A percentile compares a stretch with the other conserved stretches of the same genome.
Evolutionary conservation across 176 grass and related monocot species (phyloP).

Genomic region (Zoysia pacifica): DNA sequence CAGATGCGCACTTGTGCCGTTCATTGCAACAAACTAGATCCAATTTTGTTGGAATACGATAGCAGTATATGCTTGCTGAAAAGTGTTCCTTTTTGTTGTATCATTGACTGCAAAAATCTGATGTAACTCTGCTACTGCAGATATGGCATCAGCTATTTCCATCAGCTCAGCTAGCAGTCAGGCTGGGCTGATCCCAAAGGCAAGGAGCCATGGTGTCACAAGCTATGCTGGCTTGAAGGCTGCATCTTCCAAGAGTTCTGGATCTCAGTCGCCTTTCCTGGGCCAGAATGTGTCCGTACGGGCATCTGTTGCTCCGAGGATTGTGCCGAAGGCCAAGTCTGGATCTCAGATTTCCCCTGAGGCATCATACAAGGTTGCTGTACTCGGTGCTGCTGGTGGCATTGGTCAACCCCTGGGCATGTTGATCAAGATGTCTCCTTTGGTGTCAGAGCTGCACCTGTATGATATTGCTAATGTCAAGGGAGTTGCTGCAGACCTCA

Average conservation of each 20-base stretch:
- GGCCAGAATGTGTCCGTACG: conserved; percentile 32
- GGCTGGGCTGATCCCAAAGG: conserved; percentile 37
- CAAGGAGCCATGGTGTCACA: conserved; percentile 36
- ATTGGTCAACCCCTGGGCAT: conserved; percentile 78
- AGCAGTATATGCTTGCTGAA: not conserved
- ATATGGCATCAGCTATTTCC: conserved; percentile 42
- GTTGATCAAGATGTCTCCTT: conserved; percentile 86
- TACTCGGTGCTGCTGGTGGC: conserved; percentile 79
- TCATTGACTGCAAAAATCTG: not conserved
- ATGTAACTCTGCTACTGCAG: conserved; percentile 3
- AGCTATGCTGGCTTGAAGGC: conserved; percentile 44
- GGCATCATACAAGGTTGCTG: conserved; percentile 75
- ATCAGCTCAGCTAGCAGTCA: conserved; percentile 45
- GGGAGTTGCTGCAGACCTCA: conserved; percentile 83
- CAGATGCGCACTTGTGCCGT: not conserved
- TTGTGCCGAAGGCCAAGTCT: conserved; percentile 53
- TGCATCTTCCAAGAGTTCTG: conserved; percentile 23
- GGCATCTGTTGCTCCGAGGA: conserved; percentile 43
- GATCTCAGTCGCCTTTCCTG: conserved; percentile 39
- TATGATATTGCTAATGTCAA: conserved; percentile 95
- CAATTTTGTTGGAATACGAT: not conserved
- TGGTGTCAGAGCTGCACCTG: conserved; percentile 63
- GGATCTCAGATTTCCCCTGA: conserved; percentile 44
- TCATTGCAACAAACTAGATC: not conserved
- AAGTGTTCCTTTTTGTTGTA: not conserved